These are phyloP conservation scores for Penicillium atrosanguineum DNA, from an alignment of 495 filamentous ascomycete species.

Conservation along the genomic window DNA sequence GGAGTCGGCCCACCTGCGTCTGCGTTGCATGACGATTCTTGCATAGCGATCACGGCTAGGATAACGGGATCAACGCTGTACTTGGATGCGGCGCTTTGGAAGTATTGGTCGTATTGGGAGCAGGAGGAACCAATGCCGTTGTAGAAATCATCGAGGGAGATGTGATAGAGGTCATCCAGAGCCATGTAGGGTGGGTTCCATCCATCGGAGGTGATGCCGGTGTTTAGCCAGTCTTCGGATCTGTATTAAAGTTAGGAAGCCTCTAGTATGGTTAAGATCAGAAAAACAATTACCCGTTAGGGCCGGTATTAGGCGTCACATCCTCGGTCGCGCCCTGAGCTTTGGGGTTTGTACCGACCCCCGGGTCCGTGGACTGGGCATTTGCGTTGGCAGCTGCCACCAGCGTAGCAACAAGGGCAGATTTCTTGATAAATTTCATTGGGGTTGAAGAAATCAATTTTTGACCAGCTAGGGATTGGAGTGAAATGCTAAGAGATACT, in stretches of 20 bases:
- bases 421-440: conserved; percentile 10
- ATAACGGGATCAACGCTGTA: conserved; percentile 33
- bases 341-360: conserved; percentile 26
- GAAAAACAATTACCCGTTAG: conserved; percentile 25
- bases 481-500: background rate
- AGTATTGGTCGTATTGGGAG: conserved; percentile 30
- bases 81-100: conserved; percentile 27
- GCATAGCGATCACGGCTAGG: conserved; percentile 35
- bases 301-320: conserved; percentile 25
- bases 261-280: background rate
- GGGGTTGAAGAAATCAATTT: background rate
- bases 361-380: conserved; percentile 28
- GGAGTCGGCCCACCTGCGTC: conserved; percentile 31
- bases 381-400: conserved; percentile 3
- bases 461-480: background rate
- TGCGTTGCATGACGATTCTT: conserved; percentile 37
- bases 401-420: conserved; percentile 9
- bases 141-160: conserved; percentile 27
- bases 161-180: conserved; percentile 26
- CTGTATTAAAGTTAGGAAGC: conserved; percentile 7
- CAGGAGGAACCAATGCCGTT: conserved; percentile 22
- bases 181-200: conserved; percentile 33
- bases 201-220: conserved; percentile 26
- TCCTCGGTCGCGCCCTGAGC: conserved; percentile 28
- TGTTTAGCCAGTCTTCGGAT: conserved; percentile 37